These are phyloP conservation scores for Capsicum baccatum DNA, from an alignment of 257 asterid species.

Conservation along the genomic window DNA sequence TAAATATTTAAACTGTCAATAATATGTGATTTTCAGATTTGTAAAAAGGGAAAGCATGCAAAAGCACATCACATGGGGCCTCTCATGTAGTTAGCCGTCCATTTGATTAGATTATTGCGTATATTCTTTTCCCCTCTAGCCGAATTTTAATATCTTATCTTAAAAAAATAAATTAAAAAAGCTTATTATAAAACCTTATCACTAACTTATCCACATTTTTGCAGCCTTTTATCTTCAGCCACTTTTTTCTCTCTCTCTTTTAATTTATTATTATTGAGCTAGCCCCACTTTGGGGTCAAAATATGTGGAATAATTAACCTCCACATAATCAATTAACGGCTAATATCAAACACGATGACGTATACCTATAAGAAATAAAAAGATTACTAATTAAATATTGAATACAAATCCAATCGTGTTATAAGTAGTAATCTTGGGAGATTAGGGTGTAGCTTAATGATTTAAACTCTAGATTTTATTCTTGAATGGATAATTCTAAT, in stretches of 20 bases:
- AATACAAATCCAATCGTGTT: not conserved
- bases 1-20: not conserved
- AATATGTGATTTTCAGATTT: not conserved
- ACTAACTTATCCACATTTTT: constrained; percentile 36
- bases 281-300: constrained; percentile 30
- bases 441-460: not conserved
- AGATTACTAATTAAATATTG: not conserved
- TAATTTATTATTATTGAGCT: not conserved
- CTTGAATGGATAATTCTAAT: not conserved
- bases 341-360: constrained; percentile 10
- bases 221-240: constrained; percentile 39
- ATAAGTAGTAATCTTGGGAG: not conserved
- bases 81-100: constrained; percentile 3
- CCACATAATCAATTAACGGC: constrained; percentile 33
- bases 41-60: not conserved
- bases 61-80: constrained; percentile 27
- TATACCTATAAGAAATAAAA: not conserved
- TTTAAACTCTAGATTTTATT: not conserved
- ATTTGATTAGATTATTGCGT: constrained; percentile 14
- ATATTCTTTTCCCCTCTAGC: constrained; percentile 5
- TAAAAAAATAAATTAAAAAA: not conserved
- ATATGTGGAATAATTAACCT: constrained; percentile 19
- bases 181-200: constrained; percentile 33
- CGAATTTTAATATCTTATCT: constrained; percentile 27
- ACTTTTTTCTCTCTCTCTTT: not conserved